A percentile compares a stretch with the other conserved stretches of the same genome.
These are phyloP conservation scores for Backusella liffmaniae DNA, from an alignment of 192 early-diverging fungal species.

Conservation along the genomic window DNA sequence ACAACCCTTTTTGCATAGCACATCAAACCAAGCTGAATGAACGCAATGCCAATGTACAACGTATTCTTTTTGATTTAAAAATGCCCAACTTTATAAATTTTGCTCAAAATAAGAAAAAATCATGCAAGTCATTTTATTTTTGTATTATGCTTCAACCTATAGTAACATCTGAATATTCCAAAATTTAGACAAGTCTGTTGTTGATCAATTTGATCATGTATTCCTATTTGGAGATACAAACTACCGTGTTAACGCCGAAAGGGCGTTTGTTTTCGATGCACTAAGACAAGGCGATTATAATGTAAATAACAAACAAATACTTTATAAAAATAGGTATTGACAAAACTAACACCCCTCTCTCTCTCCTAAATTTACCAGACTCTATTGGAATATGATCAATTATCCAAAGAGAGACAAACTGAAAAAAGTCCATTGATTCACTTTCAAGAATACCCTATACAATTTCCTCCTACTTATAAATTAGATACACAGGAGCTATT, in stretches of 20 bases:
- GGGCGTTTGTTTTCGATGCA: constrained; percentile 48
- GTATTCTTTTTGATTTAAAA: constrained; percentile 46
- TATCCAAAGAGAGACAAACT: constrained; percentile 30
- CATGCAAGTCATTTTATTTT: constrained; percentile 24
- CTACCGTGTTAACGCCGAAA: constrained; percentile 61
- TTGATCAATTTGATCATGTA: constrained; percentile 52
- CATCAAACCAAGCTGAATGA: constrained; percentile 38
- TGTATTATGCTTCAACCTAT: background rate
- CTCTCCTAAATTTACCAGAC: constrained; percentile 24
- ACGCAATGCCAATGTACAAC: constrained; percentile 39
- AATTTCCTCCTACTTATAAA: constrained; percentile 80
- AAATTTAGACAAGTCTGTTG: constrained; percentile 23
- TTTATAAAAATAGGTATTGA: background rate
- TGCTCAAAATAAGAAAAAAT: constrained; percentile 32
- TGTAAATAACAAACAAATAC: constrained; percentile 6
- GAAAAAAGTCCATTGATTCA: constrained; percentile 20
- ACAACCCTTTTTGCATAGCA: constrained; percentile 21
- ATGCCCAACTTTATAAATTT: constrained; percentile 32
- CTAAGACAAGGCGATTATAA: constrained; percentile 49
- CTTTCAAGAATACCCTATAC: constrained; percentile 67
- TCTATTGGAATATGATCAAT: constrained; percentile 45
- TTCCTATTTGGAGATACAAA: constrained; percentile 84
- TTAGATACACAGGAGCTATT: constrained; percentile 47
- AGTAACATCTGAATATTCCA: background rate
- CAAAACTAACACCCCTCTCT: background rate